Percentiles rank a stretch among this genome's conserved stretches.
Conservation (phyloP, 2,329 filamentous ascomycete genomes). For the Didymella lethalis region DNA sequence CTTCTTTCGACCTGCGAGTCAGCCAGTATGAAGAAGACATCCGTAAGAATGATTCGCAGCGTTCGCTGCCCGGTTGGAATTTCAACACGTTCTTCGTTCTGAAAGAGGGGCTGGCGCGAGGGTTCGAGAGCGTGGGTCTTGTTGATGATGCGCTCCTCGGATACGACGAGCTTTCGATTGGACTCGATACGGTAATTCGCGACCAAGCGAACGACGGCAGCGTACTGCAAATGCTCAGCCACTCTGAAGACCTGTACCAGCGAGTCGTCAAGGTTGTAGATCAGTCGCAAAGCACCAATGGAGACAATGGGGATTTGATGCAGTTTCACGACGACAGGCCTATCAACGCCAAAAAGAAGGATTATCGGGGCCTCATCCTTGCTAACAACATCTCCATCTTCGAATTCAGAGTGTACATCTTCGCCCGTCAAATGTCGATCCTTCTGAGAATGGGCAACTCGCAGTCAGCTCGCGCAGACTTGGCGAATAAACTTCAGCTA, state of each 20-base stretch:
- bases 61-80: conserved; percentile 92
- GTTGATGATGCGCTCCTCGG: conserved; percentile 94
- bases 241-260: conserved; percentile 76
- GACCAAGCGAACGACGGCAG: conserved; percentile 71
- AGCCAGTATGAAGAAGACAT: conserved; percentile 97
- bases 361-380: conserved; percentile 90
- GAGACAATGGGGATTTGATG: conserved; percentile 22
- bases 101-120: conserved; percentile 91
- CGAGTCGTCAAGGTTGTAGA: conserved; percentile 45
- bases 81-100: conserved; percentile 99
- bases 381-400: conserved; percentile 95
- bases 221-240: conserved; percentile 72
- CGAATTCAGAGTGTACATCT: conserved; percentile 94
- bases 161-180: conserved; percentile 92
- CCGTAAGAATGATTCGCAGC: conserved; percentile 88
- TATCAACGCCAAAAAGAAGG: conserved; percentile 64
- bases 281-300: conserved; percentile 24
- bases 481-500: conserved; percentile 49
- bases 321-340: conserved; percentile 46
- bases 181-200: conserved; percentile 80
- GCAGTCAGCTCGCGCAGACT: conserved; percentile 52
- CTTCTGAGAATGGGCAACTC: conserved; percentile 82
- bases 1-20: conserved; percentile 89
- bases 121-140: conserved; percentile 94
- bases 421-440: conserved; percentile 84